Base-by-base conservation (phyloP, 1,284 basidiomycete genomes). In the Lignosus rhinocerotis region DNA sequence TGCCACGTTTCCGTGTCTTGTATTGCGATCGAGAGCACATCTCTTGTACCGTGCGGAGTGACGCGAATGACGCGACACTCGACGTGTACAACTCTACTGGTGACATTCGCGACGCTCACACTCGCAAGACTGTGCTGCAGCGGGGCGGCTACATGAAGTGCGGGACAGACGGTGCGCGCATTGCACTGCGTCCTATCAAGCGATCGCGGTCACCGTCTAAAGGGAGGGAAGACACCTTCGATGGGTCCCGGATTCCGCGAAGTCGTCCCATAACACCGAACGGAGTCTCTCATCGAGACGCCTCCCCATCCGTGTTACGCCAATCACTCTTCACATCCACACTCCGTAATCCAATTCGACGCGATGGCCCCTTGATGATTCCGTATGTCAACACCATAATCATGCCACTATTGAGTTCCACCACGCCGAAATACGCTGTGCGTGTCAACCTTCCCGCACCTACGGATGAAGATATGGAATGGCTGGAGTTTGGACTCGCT, bases 401-500 rank as follows among this genome's bases (percentile, higher is more conserved):
- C 55, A 86, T 83, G 3, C 82, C 82, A 6, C 73, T 90, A 48
- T 62, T 74, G 39, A 55, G 51, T 9, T 56, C 53, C 9, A 57
- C 57, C 16, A 39, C 36, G 10, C 72, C 74, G 44, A 76, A 78
- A 39, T 88, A 90, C 63, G 84, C 81, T 21, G 87, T 90, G 46
- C 79, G 81, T 36, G 64, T 88, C 17, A 72, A 65, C 47, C 69
- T 89, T 16, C 81, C 83, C 33, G 81, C 81, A 6, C 86, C 87
- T 17, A 74, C 78, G 12, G 80, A 85, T 45, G 67, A 75, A 14
- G 81, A 83, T 54, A 79, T 80, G 21, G 86, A 86, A 55, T 88
- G 84, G 85, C 73, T 92, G n/a, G 88, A 90, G 70, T 90, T 92
- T 67, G 88, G 87, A n/a, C 75, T 92, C 43, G 83, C 83, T 9